Conservation (phyloP, 139 green algal species). For the Asterochloris sp. region DNA sequence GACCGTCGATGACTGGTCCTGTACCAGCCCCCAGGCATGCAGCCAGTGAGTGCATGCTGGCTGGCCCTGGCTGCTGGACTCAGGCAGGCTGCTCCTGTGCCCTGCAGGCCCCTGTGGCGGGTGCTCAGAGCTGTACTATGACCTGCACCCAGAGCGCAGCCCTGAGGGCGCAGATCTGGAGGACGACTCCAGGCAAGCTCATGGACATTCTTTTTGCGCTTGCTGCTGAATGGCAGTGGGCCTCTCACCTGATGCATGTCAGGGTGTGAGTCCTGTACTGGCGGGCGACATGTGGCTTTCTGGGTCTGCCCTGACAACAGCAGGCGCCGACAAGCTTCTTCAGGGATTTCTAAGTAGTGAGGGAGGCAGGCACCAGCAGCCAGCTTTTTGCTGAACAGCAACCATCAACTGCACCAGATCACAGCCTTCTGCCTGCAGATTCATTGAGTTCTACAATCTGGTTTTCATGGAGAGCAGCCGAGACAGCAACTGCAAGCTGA, state of each 20-base stretch:
- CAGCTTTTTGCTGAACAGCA: no score
- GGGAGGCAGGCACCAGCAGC: no score
- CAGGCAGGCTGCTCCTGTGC: neutral
- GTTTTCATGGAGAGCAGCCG: constrained; percentile 86
- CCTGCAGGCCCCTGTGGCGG: constrained; percentile 84
- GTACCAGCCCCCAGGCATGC: no score
- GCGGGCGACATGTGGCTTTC: neutral
- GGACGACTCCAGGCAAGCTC: constrained; percentile 56
- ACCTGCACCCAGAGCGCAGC: constrained; percentile 84
- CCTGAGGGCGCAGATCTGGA: constrained; percentile 45
- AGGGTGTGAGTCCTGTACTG: no score
- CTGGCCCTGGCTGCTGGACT: neutral
- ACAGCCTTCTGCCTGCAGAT: constrained; percentile 24
- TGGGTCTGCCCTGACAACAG: neutral
- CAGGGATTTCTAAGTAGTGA: no score
- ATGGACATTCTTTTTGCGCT: neutral
- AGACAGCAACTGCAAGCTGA: constrained; percentile 54
- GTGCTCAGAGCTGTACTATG: constrained; percentile 97
- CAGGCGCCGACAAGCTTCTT: no score
- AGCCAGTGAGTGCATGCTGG: neutral
- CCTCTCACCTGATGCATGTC: neutral
- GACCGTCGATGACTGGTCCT: no score
- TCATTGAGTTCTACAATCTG: constrained; percentile 83
- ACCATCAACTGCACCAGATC: no score
- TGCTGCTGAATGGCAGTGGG: neutral